Evolutionary conservation across 129 eudicot species (phyloP), one percentile per base, ranked within the genome.

Genomic region (carrot (Daucus carota)): DNA sequence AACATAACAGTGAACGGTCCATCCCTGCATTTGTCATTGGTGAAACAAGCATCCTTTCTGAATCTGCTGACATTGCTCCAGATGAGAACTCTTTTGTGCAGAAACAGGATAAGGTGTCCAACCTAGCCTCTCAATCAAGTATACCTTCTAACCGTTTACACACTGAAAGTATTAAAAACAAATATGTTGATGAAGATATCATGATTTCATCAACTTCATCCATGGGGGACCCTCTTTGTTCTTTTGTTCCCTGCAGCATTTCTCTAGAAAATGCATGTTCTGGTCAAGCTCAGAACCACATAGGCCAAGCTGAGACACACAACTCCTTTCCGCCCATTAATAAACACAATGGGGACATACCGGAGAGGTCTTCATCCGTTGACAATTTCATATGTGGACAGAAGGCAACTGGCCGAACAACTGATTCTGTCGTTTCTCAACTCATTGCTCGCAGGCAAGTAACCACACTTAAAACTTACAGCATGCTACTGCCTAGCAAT

Each of bases 161-260:
- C 36, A 71, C 32, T 43, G 77, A 66, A 44, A 71, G 46, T 74
- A 77, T 70, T 5, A 74, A 72, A 17, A 77, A 40, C 57, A 73
- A 75, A 63, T 71, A 79, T 43, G 20, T 83, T 36, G 74, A 84
- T 62, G 85, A 84, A 83, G 88, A 80, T 73, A 75, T 69, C 74
- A 68, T 63, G 48, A 63, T 73, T 82, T 81, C 85, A 73, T 83
- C 81, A 29, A 77, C 44, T 75, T 45, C 73, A 18, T 84, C 96
- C 47, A 76, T 78, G 8, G 24, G 57, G 79, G 98, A 92, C 82
- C 92, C 94, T 73, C 84, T 92, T 65, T 92, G 96, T 79, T 92
- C 98, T 45, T 80, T 87, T 75, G 96, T 90, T 76, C 96, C 98
- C 48, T 92, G 96, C 77, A 90, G 96, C 75, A 80, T 90, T 76